phyloP scores from a whole-genome alignment of 176 grass and related monocot genomes.

The Oryza meyeriana region DNA sequence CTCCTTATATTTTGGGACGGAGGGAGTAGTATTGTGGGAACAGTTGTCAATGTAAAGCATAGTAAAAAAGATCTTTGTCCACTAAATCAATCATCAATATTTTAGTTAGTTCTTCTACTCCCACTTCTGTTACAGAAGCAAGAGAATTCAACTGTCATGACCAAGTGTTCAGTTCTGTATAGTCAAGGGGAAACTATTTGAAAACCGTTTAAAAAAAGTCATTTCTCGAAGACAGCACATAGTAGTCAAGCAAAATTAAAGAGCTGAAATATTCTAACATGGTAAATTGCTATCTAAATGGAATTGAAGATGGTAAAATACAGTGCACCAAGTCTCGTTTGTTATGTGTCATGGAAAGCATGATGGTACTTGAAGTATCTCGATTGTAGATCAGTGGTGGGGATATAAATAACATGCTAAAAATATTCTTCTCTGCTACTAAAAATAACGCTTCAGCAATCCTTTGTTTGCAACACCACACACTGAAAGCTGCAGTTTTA shows the following conservation, averaged over 20 bases:
- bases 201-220: neutral
- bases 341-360: neutral
- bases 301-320: neutral
- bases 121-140: neutral
- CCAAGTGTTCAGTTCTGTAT: neutral
- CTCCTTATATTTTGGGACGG: no score
- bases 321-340: neutral
- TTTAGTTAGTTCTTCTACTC: slow-evolving; percentile 15
- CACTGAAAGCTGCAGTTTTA: slow-evolving; percentile 3
- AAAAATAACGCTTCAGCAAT: no score
- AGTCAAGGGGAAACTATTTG: slow-evolving; percentile 3
- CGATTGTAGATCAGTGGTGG: neutral
- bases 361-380: slow-evolving; percentile 18
- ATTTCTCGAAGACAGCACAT: slow-evolving; percentile 2
- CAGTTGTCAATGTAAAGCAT: slow-evolving; percentile 13
- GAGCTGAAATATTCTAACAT: neutral
- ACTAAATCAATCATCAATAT: neutral
- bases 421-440: neutral
- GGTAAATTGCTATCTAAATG: neutral
- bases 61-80: neutral
- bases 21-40: neutral
- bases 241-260: neutral
- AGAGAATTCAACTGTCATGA: neutral
- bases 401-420: slow-evolving; percentile 23
- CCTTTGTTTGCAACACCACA: neutral